Percentiles rank a stretch among this genome's conserved stretches.
These are phyloP conservation scores for Neotropicomus parvogracilis DNA, from an alignment of 1,284 basidiomycete species.

Conservation along the genomic window DNA sequence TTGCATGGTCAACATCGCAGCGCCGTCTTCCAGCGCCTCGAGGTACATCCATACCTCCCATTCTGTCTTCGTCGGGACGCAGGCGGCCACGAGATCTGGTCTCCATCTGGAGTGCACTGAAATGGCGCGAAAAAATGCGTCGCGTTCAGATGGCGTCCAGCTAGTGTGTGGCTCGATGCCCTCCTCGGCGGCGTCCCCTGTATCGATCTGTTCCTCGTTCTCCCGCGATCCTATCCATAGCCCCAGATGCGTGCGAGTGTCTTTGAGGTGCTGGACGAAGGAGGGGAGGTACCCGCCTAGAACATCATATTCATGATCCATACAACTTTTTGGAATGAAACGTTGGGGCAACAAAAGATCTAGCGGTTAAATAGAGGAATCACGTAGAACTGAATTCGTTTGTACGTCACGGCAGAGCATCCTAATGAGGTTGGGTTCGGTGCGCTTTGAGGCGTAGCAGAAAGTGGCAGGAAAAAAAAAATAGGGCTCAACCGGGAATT, in stretches of 20 bases:
- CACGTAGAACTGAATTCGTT: not conserved
- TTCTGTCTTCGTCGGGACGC: constrained; percentile 25
- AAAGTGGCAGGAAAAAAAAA: constrained; percentile 1
- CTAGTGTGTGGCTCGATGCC: constrained; percentile 6
- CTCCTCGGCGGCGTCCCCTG: not conserved
- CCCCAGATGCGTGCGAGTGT: constrained; percentile 25
- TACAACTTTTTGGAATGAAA: not conserved
- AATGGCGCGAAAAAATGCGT: constrained; percentile 59
- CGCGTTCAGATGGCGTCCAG: constrained; percentile 69
- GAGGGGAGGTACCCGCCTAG: constrained; percentile 24
- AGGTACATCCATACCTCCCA: constrained; percentile 34
- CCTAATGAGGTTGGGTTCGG: constrained; percentile 3
- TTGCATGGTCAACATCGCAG: constrained; percentile 6
- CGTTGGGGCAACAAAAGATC: not conserved
- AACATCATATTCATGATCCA: constrained; percentile 22
- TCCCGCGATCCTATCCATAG: not conserved
- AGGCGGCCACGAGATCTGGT: constrained; percentile 33
- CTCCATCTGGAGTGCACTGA: constrained; percentile 32
- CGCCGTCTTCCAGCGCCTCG: constrained; percentile 28
- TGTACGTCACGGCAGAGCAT: constrained; percentile 12
- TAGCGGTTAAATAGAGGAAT: constrained; percentile 3
- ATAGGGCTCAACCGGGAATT: constrained; percentile 20
- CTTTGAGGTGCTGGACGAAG: constrained; percentile 26
- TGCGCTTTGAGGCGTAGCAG: not conserved
- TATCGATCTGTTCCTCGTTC: not conserved